phyloP scores from a whole-genome alignment of 768 basidiomycete species.

The Agrocybe chaxingu region DNA sequence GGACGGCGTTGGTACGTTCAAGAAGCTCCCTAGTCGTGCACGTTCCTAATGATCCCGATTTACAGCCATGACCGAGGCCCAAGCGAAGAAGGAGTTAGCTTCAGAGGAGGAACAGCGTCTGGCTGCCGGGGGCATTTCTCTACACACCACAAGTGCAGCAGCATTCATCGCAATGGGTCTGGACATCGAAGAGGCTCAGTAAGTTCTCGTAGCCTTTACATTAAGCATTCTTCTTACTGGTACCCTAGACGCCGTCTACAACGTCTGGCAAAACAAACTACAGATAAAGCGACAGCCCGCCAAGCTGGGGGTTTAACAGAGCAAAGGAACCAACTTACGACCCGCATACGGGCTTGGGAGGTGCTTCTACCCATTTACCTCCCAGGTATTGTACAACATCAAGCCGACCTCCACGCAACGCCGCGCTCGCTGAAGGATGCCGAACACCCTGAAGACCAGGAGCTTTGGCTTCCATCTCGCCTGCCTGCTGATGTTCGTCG shows the following conservation, averaged over 20 bases:
- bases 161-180: slow-evolving; percentile 9
- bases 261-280: slow-evolving; percentile 3
- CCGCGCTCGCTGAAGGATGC: neutral
- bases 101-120: slow-evolving; percentile 3
- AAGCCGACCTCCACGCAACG: neutral
- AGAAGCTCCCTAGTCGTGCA: neutral
- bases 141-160: slow-evolving; percentile 6
- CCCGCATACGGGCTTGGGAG: slow-evolving; percentile 10
- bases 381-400: slow-evolving; percentile 1
- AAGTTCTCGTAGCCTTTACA: neutral
- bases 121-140: neutral
- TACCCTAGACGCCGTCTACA: slow-evolving; percentile 6
- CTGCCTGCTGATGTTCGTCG: neutral
- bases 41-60: neutral
- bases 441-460: slow-evolving; percentile 2
- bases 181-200: slow-evolving; percentile 13
- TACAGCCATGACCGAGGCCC: slow-evolving; percentile 7
- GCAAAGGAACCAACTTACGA: slow-evolving; percentile 7
- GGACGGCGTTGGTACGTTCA: slow-evolving; percentile 5
- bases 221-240: neutral
- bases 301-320: slow-evolving; percentile 7
- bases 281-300: neutral
- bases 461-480: slow-evolving; percentile 4
- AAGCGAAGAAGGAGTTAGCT: slow-evolving; percentile 2
- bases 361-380: slow-evolving; percentile 9